phyloP scores from a whole-genome alignment of 345 rosid genomes.

The Eucalyptus brandiana region DNA sequence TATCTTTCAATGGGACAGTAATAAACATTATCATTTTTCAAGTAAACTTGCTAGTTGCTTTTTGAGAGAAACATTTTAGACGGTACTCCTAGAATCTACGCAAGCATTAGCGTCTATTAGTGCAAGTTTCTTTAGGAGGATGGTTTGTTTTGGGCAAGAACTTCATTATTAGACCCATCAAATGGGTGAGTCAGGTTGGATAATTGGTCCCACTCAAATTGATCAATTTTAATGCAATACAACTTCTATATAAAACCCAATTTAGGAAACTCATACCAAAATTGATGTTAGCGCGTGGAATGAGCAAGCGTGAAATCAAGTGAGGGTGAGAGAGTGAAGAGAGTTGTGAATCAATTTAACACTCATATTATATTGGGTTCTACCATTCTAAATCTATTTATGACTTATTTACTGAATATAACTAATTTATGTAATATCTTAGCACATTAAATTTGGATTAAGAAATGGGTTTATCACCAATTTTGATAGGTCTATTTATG shows the following conservation, averaged over 20 bases:
- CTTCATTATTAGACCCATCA: not conserved
- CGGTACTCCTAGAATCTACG: not conserved
- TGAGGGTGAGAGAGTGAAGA: not conserved
- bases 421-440: not conserved
- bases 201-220: not conserved
- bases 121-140: not conserved
- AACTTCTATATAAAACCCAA: not conserved
- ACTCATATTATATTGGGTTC: too few relatives aligned
- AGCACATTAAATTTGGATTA: not conserved
- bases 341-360: not conserved
- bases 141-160: not conserved
- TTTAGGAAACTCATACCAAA: too few relatives aligned
- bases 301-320: not conserved
- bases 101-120: not conserved
- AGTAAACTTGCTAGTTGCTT: not conserved
- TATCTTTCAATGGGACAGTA: not conserved
- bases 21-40: not conserved
- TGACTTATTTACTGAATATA: not conserved
- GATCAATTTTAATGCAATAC: not conserved
- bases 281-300: not conserved
- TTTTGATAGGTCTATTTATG: too few relatives aligned
- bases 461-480: not conserved
- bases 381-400: too few relatives aligned
- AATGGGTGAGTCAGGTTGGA: not conserved
- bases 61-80: not conserved